These are phyloP conservation scores for Ceratocystiopsis sp. DNA, from an alignment of 2,329 filamentous ascomycete species.

Conservation along the genomic window DNA sequence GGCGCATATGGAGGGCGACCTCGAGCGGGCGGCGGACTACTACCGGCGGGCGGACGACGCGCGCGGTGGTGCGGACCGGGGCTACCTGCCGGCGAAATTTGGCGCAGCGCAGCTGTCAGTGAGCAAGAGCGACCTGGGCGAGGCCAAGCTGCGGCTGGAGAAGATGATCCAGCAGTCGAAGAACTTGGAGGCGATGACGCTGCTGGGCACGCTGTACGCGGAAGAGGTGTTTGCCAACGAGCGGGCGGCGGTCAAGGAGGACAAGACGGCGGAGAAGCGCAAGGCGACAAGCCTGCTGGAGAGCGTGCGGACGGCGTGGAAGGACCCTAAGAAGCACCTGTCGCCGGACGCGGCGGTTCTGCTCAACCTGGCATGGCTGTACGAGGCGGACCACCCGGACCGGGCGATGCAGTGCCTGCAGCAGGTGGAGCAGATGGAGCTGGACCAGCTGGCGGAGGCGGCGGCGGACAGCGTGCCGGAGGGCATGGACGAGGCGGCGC, in stretches of 20 bases:
- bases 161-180: constrained; percentile 83
- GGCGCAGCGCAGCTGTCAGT: constrained; percentile 82
- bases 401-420: constrained; percentile 83
- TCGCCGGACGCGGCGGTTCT: constrained; percentile 72
- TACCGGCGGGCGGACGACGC: constrained; percentile 86
- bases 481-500: constrained; percentile 40
- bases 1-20: constrained; percentile 67
- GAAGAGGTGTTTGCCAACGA: constrained; percentile 83
- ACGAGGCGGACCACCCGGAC: constrained; percentile 71
- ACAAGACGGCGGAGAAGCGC: constrained; percentile 69
- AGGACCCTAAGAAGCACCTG: constrained; percentile 74
- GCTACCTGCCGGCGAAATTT: constrained; percentile 88
- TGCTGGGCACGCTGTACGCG: constrained; percentile 81
- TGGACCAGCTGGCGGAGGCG: constrained; percentile 58
- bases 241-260: constrained; percentile 53
- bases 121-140: constrained; percentile 66
- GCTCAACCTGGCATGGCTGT: constrained; percentile 78
- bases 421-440: constrained; percentile 80
- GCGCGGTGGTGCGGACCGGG: constrained; percentile 75
- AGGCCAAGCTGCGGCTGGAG: constrained; percentile 83
- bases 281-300: constrained; percentile 80
- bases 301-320: constrained; percentile 73
- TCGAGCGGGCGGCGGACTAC: constrained; percentile 61
- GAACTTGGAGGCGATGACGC: constrained; percentile 73
- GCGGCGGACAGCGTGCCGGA: constrained; percentile 45